Conservation (phyloP, 1,284 basidiomycete species). For the Apiotrichum porosum region DNA sequence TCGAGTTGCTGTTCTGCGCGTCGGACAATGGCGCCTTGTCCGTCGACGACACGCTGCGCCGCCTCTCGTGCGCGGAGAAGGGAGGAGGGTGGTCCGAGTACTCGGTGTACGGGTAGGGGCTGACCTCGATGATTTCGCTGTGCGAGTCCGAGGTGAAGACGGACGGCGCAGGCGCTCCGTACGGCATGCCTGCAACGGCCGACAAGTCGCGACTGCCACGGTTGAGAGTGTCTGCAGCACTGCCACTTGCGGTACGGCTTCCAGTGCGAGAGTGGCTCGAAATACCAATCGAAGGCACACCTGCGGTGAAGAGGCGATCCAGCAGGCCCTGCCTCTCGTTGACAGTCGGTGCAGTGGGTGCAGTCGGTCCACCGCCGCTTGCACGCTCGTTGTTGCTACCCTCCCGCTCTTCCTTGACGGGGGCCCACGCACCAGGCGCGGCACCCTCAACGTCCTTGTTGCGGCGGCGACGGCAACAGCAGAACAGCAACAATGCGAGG, state of each 20-base stretch:
- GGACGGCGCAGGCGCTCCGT: not conserved
- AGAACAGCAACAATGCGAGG: not conserved
- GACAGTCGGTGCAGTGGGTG: no score
- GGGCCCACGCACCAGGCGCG: no score
- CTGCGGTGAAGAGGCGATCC: not conserved
- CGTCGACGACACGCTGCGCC: not conserved
- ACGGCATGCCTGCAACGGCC: not conserved
- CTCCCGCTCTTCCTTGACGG: no score
- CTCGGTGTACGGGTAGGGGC: not conserved
- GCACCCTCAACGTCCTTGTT: no score
- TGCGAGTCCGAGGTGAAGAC: not conserved
- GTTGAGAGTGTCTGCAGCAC: no score
- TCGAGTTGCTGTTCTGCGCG: no score
- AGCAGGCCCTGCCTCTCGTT: not conserved
- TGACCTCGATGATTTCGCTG: not conserved
- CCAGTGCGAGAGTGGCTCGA: not conserved
- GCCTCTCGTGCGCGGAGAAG: not conserved
- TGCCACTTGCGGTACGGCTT: no score
- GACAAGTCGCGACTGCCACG: no score
- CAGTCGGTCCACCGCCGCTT: no score
- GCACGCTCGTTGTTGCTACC: not conserved
- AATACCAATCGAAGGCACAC: not conserved
- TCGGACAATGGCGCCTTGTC: not conserved
- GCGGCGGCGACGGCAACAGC: constrained; percentile 6
- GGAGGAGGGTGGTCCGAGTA: not conserved